Evolutionary conservation across 1,139 yeast genomes (phyloP), one percentile per base, ranked within the genome.

Genomic region (Yarrowia galli): DNA sequence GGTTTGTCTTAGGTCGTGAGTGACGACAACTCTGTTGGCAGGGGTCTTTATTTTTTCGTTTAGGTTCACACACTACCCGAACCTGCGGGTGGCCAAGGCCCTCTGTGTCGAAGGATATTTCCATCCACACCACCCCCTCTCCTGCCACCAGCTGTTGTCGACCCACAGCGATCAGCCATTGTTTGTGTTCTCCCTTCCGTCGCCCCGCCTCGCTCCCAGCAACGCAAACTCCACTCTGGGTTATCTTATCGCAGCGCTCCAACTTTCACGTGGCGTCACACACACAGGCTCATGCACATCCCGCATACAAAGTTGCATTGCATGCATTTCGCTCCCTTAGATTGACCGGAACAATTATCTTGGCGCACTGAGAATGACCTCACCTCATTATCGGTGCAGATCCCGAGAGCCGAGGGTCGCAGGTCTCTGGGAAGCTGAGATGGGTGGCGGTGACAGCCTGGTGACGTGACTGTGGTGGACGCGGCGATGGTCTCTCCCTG

Each of bases 191-290:
- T 20, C 28, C 42, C 42, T 32, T 35, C 42, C 25, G 45, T 16
- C n/a, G 36, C 36, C 48, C 13, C 10, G 6, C n/a, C 48, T 40
- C 40, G 36, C 61, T 25, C 36, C 36, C 36, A 40, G 61, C 61
- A 54, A 54, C 36, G 40, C 48, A 36, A 48, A 40, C 48, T 25
- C 46, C 46, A 40, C 61, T 40, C 61, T 40, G 61, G 36, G 61
- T 54, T 54, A 53, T 54, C 61, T 54, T 54, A 54, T 54, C 61
- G 46, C 61, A 23, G 43, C 61, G 36, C 15, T 53, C 61, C 61
- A 54, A 54, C 61, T 58, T 58, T 58, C 64, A 58, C 64, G 64
- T 58, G 61, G 61, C 61, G 64, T 58, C 64, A 58, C 51, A 58
- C 64, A 18, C 49, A 43, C 42, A 43, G 51, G 20, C 13, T 43